Evolutionary conservation across 805 yeast species (phyloP).

Genomic region (Candida mattraensis): DNA sequence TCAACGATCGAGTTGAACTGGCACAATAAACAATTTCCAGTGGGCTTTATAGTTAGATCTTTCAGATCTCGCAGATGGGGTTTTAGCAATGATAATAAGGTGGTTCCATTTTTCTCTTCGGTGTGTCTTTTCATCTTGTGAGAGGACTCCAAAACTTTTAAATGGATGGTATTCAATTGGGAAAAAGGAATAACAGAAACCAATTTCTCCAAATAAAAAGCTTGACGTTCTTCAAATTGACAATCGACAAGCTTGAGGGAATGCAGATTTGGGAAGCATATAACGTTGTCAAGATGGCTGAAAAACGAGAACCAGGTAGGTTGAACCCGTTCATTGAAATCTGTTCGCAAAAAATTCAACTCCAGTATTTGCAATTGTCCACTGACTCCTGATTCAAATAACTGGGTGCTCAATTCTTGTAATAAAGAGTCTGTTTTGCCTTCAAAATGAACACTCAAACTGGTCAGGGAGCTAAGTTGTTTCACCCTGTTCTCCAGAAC

Average conservation of each 20-base stretch:
- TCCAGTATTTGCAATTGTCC: constrained; percentile 15
- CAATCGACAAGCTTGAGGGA: constrained; percentile 24
- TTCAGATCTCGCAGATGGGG: constrained; percentile 20
- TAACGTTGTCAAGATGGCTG: constrained; percentile 3
- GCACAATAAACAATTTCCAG: constrained; percentile 29
- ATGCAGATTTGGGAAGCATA: constrained; percentile 15
- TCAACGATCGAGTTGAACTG: constrained; percentile 22
- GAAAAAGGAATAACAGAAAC: constrained; percentile 9
- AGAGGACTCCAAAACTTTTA: constrained; percentile 28
- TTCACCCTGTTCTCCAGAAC: background rate
- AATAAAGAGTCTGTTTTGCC: constrained; percentile 22
- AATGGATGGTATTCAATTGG: constrained; percentile 10
- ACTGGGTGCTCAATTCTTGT: constrained; percentile 6
- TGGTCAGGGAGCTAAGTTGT: constrained; percentile 7
- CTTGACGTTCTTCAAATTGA: constrained; percentile 24
- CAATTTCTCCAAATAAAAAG: constrained; percentile 6
- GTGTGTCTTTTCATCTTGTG: constrained; percentile 24
- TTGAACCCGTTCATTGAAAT: constrained; percentile 24
- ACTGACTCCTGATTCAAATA: constrained; percentile 9
- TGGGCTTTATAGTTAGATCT: constrained; percentile 24
- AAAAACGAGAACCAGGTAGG: constrained; percentile 33
- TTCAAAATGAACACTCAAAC: constrained; percentile 23
- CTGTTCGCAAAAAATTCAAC: constrained; percentile 21
- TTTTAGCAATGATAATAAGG: constrained; percentile 12
- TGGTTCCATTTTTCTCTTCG: constrained; percentile 3